Base-by-base conservation (phyloP, 2,329 filamentous ascomycete species). In the Rutstroemia sydowiana region DNA sequence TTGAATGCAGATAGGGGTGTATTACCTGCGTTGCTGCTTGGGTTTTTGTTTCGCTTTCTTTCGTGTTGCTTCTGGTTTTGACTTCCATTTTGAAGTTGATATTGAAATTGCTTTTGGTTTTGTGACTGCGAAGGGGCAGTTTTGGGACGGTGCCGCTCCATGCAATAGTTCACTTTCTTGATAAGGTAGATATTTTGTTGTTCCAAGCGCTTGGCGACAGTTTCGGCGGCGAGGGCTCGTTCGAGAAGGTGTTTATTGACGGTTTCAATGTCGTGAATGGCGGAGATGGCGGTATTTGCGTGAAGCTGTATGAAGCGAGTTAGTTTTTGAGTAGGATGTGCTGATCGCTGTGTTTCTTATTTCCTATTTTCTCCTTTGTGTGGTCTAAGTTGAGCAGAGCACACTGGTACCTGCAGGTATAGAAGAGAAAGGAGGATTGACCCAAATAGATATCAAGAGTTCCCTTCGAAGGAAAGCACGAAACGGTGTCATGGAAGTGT, bases 1-100 rank as follows among this genome's bases (percentile, higher is more conserved):
- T 59, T 60, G 51, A 61, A 61, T 6, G 55, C 30, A 14, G 58
- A 61, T n/a, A 59, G 43, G 3, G 59, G 56, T 20, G 55, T 60
- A 5, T 18, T 42, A 8, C 14, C 16, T n/a, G 18, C 23, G 16
- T 34, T 48, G 8, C 8, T 36, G 32, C 21, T 45, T n/a, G n/a
- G n/a, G n/a, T n/a, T n/a, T n/a, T n/a, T n/a, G n/a, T n/a, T n/a
- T n/a, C n/a, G n/a, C n/a, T n/a, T n/a, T n/a, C n/a, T n/a, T n/a
- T n/a, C n/a, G n/a, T n/a, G n/a, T n/a, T n/a, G n/a, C n/a, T n/a
- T n/a, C n/a, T n/a, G n/a, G n/a, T n/a, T n/a, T n/a, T n/a, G n/a
- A 34, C 5, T 34, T 40, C 28, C 44, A 37, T 50, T 43, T 43
- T 30, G 13, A 16, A 26, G 8, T 26, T 42, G 21, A n/a, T n/a